Percentiles rank a stretch among this genome's conserved stretches.
Conservation (phyloP, 2,329 filamentous ascomycete species). For the Microdochium nivale region DNA sequence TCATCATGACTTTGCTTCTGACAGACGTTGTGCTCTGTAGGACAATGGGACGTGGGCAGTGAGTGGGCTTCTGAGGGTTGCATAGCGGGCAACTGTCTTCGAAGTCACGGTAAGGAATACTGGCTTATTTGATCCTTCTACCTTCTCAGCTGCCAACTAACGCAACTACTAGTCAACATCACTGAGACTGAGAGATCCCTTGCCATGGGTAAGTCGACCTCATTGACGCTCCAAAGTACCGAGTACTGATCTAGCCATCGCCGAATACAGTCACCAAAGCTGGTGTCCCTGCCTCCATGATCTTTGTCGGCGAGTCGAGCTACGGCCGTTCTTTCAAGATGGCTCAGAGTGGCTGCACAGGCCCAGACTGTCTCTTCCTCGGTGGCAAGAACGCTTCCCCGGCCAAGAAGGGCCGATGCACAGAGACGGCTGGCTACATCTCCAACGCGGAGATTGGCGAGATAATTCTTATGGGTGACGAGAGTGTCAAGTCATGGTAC, state of each 20-base stretch:
- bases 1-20: neutral
- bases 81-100: slow-evolving; percentile 6
- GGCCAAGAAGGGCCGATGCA: slow-evolving; percentile 9
- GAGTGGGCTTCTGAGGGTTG: slow-evolving; percentile 2
- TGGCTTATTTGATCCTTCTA: too few species aligned
- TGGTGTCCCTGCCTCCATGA: neutral
- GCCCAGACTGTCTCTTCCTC: slow-evolving; percentile 6
- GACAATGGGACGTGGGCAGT: slow-evolving; percentile 11
- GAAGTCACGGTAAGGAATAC: slow-evolving; percentile 2
- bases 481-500: neutral
- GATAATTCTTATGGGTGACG: neutral
- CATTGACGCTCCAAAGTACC: too few species aligned
- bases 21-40: neutral
- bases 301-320: slow-evolving; percentile 1
- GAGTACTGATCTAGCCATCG: neutral
- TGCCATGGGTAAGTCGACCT: slow-evolving; percentile 4
- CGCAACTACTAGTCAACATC: slow-evolving; percentile 5
- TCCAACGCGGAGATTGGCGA: slow-evolving; percentile 1
- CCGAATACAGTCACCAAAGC: slow-evolving; percentile 2
- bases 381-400: slow-evolving; percentile 4
- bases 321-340: slow-evolving; percentile 3
- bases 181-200: slow-evolving; percentile 12
- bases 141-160: too few species aligned
- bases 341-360: slow-evolving; percentile 5
- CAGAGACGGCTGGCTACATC: neutral